Evolutionary conservation across 371 early-diverging fungal genomes (phyloP), one percentile per base, ranked within the genome.

Genomic region (Syncephalastrum sp.): DNA sequence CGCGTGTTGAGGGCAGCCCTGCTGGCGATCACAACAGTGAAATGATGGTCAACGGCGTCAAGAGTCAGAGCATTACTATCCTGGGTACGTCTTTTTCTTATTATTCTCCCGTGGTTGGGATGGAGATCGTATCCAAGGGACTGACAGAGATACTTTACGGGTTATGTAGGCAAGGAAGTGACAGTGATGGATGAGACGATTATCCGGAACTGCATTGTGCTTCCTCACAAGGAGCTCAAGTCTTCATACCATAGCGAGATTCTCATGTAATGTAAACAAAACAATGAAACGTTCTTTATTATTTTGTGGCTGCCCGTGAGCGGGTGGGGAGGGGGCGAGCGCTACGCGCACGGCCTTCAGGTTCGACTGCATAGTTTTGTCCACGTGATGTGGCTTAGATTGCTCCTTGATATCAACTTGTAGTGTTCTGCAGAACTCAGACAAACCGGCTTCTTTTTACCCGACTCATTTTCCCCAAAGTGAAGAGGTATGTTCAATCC

Each of bases 171-270:
- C 58, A 89, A 92, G 69, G 92, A 91, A 61, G 95, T 96, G 15
- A 82, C 83, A 3, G 92, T 97, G 43, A 86, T 85, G 66, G 94
- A 95, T 69, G 97, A 96, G 74, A 82, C 84, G 43, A 89, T 94
- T 38, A 91, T 98, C 65, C 85, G 98, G 60, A 96, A 95, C 80
- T 97, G 97, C 63, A 91, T 97, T 54, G 97, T 98, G 24, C 72
- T 98, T 63, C 98, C 98, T 23, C 92, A 97, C 83, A 98, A 98
- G 83, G 97, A 96, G 61, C 82, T 97, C 57, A 91, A 91, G 72
- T 67, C 81, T 27, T 89, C 87, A 70, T 91, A 85, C 82, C 93
- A 95, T 68, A 92, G 93, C 64, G 96, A 96, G 73, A 94, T 97
- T 64, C 82, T 97, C 49, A 95, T 97, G 95, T 97, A 88, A 69